Conservation (phyloP, 2,329 filamentous ascomycete genomes). For the Thelonectria discophora region DNA sequence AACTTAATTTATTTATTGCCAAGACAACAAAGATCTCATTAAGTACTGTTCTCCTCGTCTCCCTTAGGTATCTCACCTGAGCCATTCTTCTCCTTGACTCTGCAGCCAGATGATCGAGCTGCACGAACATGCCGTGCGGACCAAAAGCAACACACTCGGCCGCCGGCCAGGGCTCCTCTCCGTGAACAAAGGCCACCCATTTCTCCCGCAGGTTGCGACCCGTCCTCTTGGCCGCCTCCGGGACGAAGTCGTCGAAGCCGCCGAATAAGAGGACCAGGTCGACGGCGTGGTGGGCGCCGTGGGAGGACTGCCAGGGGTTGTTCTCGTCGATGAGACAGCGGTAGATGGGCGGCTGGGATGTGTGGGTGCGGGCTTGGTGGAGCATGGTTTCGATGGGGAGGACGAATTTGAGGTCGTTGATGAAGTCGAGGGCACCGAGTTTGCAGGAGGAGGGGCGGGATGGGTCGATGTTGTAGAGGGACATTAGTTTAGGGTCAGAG, state of each 20-base stretch:
- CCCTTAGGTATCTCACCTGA: not conserved
- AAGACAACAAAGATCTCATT: not conserved
- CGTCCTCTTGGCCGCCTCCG: conserved; percentile 46
- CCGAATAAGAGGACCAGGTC: conserved; percentile 56
- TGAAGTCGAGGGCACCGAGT: conserved; percentile 51
- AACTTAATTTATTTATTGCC: conserved; percentile 6
- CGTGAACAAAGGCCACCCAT: conserved; percentile 52
- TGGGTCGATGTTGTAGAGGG: conserved; percentile 50
- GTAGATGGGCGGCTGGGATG: conserved; percentile 45
- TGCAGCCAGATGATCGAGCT: conserved; percentile 47
- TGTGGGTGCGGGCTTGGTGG: conserved; percentile 22
- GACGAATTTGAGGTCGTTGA: conserved; percentile 46
- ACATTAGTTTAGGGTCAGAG: conserved; percentile 45
- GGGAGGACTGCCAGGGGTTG: conserved; percentile 58
- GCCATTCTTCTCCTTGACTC: conserved; percentile 23
- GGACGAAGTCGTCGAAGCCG: conserved; percentile 49
- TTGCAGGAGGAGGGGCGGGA: conserved; percentile 51
- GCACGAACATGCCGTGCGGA: conserved; percentile 48
- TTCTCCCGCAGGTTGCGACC: conserved; percentile 49
- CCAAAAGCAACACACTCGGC: conserved; percentile 46
- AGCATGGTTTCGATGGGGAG: conserved; percentile 39
- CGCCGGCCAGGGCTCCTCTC: conserved; percentile 49
- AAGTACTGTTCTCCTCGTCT: not conserved
- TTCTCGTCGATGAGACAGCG: conserved; percentile 54
- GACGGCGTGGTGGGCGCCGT: conserved; percentile 56